phyloP scores from a whole-genome alignment of 148 eudicot species.

The Rhododendron henanense region DNA sequence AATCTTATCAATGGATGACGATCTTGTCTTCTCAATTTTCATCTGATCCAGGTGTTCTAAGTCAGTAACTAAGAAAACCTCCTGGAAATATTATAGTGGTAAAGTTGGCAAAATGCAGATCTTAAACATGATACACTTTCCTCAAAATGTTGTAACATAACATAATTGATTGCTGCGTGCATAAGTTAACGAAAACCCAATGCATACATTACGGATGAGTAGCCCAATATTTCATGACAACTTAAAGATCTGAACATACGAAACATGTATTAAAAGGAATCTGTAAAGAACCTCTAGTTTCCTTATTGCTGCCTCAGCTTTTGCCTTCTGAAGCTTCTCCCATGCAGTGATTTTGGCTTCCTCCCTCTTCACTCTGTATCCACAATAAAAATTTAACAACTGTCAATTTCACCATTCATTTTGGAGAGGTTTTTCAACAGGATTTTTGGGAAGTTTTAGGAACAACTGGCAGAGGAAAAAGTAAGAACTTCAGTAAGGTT shows the following conservation, averaged over 20 bases:
- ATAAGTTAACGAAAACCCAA: background rate
- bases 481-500: background rate
- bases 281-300: conserved; percentile 71
- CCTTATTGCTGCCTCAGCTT: conserved; percentile 89
- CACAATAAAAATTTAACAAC: background rate
- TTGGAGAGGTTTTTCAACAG: background rate
- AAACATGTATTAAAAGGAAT: conserved; percentile 7
- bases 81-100: background rate
- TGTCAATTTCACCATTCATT: background rate
- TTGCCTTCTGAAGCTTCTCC: conserved; percentile 96
- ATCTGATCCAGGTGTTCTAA: conserved; percentile 44
- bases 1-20: conserved; percentile 91
- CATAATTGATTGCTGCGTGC: background rate
- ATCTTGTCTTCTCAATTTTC: conserved; percentile 93
- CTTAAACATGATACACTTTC: background rate
- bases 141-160: background rate
- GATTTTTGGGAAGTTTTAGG: background rate
- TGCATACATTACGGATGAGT: background rate
- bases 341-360: conserved; percentile 92
- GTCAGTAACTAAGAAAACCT: background rate
- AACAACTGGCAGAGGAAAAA: background rate
- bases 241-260: background rate
- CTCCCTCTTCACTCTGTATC: conserved; percentile 62
- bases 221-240: background rate
- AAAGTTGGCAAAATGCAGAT: background rate